Conservation (phyloP, 495 filamentous ascomycete species). For the Tuber calosporum region DNA sequence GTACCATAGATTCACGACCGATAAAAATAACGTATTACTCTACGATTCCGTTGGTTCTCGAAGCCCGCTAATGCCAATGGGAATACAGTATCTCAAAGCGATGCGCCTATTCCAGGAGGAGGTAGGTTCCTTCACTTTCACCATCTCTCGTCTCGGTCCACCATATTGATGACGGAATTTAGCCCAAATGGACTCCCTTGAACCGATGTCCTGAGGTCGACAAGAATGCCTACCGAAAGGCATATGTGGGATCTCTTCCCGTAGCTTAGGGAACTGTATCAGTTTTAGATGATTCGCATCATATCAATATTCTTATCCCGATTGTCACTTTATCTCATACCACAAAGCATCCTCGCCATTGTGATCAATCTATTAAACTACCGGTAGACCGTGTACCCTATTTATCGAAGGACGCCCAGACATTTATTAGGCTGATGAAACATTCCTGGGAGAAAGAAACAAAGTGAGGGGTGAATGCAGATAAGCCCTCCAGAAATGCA, state of each 20-base stretch:
- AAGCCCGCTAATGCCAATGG: constrained; percentile 10
- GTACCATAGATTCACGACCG: constrained; percentile 94
- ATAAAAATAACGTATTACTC: constrained; percentile 71
- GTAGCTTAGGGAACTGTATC: constrained; percentile 12
- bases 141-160: background rate
- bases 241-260: constrained; percentile 53
- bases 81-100: constrained; percentile 75
- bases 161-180: background rate
- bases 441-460: background rate
- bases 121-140: constrained; percentile 14
- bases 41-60: background rate
- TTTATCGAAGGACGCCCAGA: background rate
- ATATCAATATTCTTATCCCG: background rate
- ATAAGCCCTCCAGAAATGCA: background rate
- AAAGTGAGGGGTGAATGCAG: background rate
- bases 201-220: constrained; percentile 75
- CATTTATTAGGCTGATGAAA: background rate
- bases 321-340: background rate
- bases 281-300: background rate
- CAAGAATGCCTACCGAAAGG: constrained; percentile 65
- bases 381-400: background rate
- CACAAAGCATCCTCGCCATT: background rate
- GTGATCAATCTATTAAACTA: background rate
- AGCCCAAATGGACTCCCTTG: constrained; percentile 92
- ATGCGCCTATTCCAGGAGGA: constrained; percentile 98